Evolutionary conservation across 1,284 basidiomycete species (phyloP).

Genomic region (Rhodotorula sp.): DNA sequence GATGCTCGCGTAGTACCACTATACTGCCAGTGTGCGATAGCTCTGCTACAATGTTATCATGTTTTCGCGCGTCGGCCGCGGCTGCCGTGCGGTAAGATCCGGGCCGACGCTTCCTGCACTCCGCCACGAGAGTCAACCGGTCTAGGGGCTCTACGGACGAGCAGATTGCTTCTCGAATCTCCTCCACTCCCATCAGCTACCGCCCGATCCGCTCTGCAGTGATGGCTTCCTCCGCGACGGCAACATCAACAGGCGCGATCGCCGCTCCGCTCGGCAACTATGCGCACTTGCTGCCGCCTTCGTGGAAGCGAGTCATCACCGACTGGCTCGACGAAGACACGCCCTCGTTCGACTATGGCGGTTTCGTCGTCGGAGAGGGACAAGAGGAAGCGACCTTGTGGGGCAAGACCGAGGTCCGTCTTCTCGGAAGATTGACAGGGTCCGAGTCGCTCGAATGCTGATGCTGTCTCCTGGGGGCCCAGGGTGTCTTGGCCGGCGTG

Average conservation of each 20-base stretch:
- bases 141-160: too few relatives aligned
- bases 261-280: constrained; percentile 39
- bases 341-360: constrained; percentile 95
- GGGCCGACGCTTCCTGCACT: too few relatives aligned
- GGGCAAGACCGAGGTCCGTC: constrained; percentile 64
- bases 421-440: not conserved
- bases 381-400: constrained; percentile 81
- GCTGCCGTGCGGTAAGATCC: too few relatives aligned
- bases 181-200: too few relatives aligned
- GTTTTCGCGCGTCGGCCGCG: too few relatives aligned
- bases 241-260: not conserved
- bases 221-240: not conserved
- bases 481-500: constrained; percentile 86
- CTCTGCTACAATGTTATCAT: too few relatives aligned
- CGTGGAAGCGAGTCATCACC: constrained; percentile 78
- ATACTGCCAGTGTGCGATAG: too few relatives aligned
- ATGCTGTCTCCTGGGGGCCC: not conserved
- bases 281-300: constrained; percentile 75
- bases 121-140: too few relatives aligned
- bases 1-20: too few relatives aligned
- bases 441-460: not conserved
- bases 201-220: not conserved
- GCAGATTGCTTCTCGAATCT: too few relatives aligned
- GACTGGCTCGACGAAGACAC: constrained; percentile 91
- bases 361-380: constrained; percentile 92